Evolutionary conservation across 2,329 filamentous ascomycete genomes (phyloP), one percentile per base, ranked within the genome.

Genomic region (Malbranchea zuffiana): DNA sequence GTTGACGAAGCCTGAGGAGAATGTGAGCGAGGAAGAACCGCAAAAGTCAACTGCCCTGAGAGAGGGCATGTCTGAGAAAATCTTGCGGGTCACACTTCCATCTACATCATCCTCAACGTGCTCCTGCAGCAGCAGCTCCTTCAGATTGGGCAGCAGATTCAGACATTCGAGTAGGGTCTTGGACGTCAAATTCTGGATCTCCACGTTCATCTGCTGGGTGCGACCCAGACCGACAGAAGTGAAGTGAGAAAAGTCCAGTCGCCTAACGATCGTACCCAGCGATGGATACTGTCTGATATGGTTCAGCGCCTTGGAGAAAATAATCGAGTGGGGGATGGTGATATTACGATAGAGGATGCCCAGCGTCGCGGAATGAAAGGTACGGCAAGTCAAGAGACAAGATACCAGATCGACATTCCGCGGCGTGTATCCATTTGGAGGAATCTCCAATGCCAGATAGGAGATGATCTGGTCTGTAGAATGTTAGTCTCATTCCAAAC

Each of bases 201-300:
- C 72, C 15, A 73, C 71, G 41, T 83, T 78, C 69, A 85, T 80
- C 56, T 77, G 75, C 47, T 77, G 79, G 11, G 80, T 84, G 43
- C 74, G 73, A 52, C 86, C 85, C 45, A 85, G 68, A 38, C 80
- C 80, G 37, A 80, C 76, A 15, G 82, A 82, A 55, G 84, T 87
- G 61, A 87, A 87, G 65, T 87, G 82, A 44, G 81, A 86, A 51
- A 90, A 87, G 61, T 90, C 83, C 30, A 88, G 65, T 34, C 83
- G 78, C 40, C 80, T 76, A 29, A 88, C 81, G 49, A 87, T 75
- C 26, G 75, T 79, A 30, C 82, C 83, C 37, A 87, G 67, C 6
- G 75, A 67, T 2, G 75, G 73, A 54, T 86, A 77, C 41, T 72
- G 63, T 30, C 67, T 65, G 46, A 88, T 67, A 51, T 83, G 82